A percentile compares a stretch with the other conserved stretches of the same genome.
Conservation (phyloP, 1,284 basidiomycete genomes). For the Microbotryum intermedium region DNA sequence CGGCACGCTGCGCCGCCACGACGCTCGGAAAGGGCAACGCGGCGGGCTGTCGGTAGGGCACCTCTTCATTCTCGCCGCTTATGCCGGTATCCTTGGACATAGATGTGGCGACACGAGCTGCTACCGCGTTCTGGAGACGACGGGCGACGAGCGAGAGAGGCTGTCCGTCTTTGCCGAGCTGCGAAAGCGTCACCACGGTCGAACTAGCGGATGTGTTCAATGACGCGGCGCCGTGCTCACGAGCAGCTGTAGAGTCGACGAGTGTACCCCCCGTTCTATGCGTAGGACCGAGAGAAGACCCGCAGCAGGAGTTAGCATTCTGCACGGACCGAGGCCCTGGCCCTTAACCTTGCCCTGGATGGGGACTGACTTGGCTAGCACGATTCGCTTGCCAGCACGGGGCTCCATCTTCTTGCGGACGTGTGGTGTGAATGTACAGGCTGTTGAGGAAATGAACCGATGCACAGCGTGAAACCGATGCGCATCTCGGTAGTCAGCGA, state of each 20-base stretch:
- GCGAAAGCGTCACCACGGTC: neutral
- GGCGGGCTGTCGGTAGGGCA: no score
- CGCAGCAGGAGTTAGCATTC: neutral
- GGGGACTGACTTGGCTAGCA: neutral
- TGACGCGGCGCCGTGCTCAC: neutral
- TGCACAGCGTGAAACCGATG: no score
- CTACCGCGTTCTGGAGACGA: no score
- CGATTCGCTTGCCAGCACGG: conserved; percentile 5
- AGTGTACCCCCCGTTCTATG: neutral
- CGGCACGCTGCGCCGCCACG: no score
- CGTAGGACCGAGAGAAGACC: neutral
- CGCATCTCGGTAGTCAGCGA: no score
- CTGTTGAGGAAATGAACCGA: no score
- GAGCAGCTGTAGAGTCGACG: neutral
- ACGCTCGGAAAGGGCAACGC: no score
- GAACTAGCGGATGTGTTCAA: neutral
- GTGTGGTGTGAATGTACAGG: conserved; percentile 9
- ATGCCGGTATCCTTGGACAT: no score
- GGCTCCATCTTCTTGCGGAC: conserved; percentile 2
- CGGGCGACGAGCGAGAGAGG: no score
- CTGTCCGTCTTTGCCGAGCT: neutral
- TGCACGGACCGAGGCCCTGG: neutral
- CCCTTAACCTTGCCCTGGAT: neutral
- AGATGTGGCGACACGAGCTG: no score
- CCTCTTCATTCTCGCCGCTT: no score